Percentiles rank a stretch among this genome's conserved stretches.
Conservation (phyloP, 495 filamentous ascomycete species). For the Trypethelium eluteriae region DNA sequence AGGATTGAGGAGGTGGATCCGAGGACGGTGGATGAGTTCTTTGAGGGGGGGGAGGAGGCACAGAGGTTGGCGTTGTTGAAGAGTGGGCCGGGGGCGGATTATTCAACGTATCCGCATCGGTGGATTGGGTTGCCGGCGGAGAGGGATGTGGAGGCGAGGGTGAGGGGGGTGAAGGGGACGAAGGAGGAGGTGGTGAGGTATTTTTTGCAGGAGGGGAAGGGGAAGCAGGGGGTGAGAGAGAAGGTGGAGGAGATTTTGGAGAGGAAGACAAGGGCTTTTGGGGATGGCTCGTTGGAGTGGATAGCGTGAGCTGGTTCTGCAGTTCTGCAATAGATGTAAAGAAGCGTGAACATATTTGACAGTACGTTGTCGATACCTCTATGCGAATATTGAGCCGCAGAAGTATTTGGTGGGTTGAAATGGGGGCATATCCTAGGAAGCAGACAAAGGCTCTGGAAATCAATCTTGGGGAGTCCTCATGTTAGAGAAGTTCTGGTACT, state of each 20-base stretch:
- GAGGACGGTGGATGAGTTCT: conserved; percentile 51
- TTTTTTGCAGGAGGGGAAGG: conserved; percentile 39
- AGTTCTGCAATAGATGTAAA: not conserved
- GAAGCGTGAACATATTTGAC: not conserved
- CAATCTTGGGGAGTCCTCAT: too few relatives aligned
- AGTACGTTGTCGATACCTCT: not conserved
- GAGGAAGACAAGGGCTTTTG: conserved; percentile 20
- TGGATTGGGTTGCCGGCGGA: conserved; percentile 68
- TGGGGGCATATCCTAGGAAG: too few relatives aligned
- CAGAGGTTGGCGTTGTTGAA: conserved; percentile 47
- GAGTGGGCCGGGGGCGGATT: conserved; percentile 40
- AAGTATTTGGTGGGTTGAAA: too few relatives aligned
- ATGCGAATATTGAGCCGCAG: too few relatives aligned
- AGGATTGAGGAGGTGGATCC: conserved; percentile 53
- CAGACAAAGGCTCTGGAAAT: too few relatives aligned
- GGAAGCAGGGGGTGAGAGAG: conserved; percentile 40
- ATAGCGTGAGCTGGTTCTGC: not conserved
- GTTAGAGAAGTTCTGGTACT: too few relatives aligned
- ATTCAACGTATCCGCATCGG: conserved; percentile 58
- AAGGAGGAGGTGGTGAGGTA: conserved; percentile 40
- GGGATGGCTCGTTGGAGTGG: conserved; percentile 6
- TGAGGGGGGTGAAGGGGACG: conserved; percentile 37
- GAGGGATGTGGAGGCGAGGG: conserved; percentile 51
- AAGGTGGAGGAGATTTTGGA: conserved; percentile 40
- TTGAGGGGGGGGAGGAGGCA: conserved; percentile 42